Conservation (phyloP, 805 yeast genomes). For the Cyberlindnera petersonii region DNA sequence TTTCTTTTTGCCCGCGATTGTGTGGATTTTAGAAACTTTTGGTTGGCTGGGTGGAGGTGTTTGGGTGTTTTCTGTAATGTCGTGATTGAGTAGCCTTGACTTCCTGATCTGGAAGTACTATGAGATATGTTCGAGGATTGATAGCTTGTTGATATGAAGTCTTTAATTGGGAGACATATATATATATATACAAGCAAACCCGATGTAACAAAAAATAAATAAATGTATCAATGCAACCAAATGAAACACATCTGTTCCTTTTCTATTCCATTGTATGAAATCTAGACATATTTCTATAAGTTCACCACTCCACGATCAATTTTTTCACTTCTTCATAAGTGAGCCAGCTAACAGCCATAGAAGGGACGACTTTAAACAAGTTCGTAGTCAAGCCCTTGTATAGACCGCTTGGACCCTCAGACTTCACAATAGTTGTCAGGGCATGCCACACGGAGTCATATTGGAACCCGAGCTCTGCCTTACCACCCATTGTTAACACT, state of each 20-base stretch:
- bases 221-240: too few species aligned
- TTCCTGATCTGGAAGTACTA: constrained; percentile 8
- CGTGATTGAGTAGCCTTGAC: constrained; percentile 1
- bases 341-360: constrained; percentile 95
- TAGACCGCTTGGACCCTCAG: constrained; percentile 72
- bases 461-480: constrained; percentile 67
- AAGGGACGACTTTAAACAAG: constrained; percentile 84
- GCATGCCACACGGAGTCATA: constrained; percentile 80
- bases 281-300: not conserved
- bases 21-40: constrained; percentile 10
- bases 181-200: not conserved
- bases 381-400: constrained; percentile 77
- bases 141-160: not conserved
- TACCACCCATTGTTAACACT: constrained; percentile 75
- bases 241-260: too few species aligned
- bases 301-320: constrained; percentile 20
- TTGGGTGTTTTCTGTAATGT: constrained; percentile 4
- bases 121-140: not conserved
- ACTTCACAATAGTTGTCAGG: constrained; percentile 55
- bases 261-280: not conserved
- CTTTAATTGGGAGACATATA: not conserved
- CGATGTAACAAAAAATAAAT: not conserved
- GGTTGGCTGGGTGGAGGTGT: constrained; percentile 18
- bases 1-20: too few species aligned
- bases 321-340: constrained; percentile 72